Conservation (phyloP, 2,329 filamentous ascomycete species). For the Trichoderma cornu-damae region DNA sequence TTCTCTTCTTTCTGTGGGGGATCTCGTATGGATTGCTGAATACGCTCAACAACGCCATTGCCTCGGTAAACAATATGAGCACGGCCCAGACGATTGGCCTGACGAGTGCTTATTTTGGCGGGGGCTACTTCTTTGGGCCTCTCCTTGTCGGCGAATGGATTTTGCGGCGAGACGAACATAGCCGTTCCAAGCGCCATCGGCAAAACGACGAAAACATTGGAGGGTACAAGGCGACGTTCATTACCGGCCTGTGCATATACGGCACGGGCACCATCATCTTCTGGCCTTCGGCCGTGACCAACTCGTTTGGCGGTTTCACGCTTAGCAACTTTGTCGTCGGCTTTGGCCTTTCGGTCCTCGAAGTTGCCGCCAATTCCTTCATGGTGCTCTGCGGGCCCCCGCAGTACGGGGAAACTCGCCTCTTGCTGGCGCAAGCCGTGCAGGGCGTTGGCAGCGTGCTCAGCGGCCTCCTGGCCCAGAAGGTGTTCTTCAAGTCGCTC, state of each 20-base stretch:
- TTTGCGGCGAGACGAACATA: slow-evolving; percentile 61
- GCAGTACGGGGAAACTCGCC: slow-evolving; percentile 66
- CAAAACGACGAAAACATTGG: slow-evolving; percentile 43
- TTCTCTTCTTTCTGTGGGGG: slow-evolving; percentile 85
- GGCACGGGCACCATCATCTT: slow-evolving; percentile 76
- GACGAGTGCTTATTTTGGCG: slow-evolving; percentile 65
- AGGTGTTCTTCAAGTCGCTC: slow-evolving; percentile 65
- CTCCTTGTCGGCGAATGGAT: slow-evolving; percentile 65
- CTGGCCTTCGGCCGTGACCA: slow-evolving; percentile 72
- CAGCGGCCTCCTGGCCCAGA: slow-evolving; percentile 65
- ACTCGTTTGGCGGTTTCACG: slow-evolving; percentile 73
- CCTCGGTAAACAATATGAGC: slow-evolving; percentile 56
- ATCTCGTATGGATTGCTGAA: slow-evolving; percentile 85
- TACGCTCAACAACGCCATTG: slow-evolving; percentile 68
- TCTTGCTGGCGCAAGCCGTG: slow-evolving; percentile 70
- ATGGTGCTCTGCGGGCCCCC: slow-evolving; percentile 66
- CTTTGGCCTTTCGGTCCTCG: slow-evolving; percentile 69
- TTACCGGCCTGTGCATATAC: slow-evolving; percentile 69
- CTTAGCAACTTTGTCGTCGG: slow-evolving; percentile 70
- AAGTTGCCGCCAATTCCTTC: slow-evolving; percentile 77
- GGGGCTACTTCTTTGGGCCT: slow-evolving; percentile 64
- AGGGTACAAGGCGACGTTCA: slow-evolving; percentile 77
- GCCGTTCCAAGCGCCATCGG: slow-evolving; percentile 39
- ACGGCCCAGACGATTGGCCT: slow-evolving; percentile 60
- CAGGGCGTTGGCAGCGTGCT: slow-evolving; percentile 72